phyloP scores from a whole-genome alignment of 768 basidiomycete species.

The Lanmaoa pseudosensibilis region DNA sequence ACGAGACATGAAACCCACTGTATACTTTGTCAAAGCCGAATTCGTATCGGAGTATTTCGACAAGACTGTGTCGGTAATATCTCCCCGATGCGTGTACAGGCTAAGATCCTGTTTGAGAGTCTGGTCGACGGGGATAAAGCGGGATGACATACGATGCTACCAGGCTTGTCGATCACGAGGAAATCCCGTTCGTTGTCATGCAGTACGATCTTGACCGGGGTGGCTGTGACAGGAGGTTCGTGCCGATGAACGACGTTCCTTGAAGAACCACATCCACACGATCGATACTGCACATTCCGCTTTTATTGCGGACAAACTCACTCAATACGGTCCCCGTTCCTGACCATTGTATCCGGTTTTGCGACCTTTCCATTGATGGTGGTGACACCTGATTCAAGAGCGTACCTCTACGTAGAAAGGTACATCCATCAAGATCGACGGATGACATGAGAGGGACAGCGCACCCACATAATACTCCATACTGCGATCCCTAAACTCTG shows the following conservation, averaged over 20 bases:
- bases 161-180: conserved; percentile 94
- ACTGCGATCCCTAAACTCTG: conserved; percentile 90
- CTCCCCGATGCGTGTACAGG: conserved; percentile 92
- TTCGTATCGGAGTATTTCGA: conserved; percentile 82
- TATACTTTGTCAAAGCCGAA: conserved; percentile 80
- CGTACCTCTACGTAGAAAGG: conserved; percentile 51
- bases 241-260: conserved; percentile 96
- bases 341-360: conserved; percentile 71
- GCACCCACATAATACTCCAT: conserved; percentile 92
- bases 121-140: background rate
- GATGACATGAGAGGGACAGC: background rate
- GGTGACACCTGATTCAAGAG: conserved; percentile 91
- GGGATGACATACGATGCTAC: conserved; percentile 80
- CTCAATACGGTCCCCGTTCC: conserved; percentile 90
- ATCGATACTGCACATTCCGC: background rate
- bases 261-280: background rate
- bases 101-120: conserved; percentile 36
- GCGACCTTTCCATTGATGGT: conserved; percentile 92
- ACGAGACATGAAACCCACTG: conserved; percentile 52
- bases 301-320: conserved; percentile 36
- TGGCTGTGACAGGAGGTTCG: conserved; percentile 90
- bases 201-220: conserved; percentile 74
- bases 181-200: conserved; percentile 80
- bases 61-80: conserved; percentile 84
- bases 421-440: background rate